Evolutionary conservation across 139 green algal genomes (phyloP).

Genomic region (Astrephomene gubernaculifera): DNA sequence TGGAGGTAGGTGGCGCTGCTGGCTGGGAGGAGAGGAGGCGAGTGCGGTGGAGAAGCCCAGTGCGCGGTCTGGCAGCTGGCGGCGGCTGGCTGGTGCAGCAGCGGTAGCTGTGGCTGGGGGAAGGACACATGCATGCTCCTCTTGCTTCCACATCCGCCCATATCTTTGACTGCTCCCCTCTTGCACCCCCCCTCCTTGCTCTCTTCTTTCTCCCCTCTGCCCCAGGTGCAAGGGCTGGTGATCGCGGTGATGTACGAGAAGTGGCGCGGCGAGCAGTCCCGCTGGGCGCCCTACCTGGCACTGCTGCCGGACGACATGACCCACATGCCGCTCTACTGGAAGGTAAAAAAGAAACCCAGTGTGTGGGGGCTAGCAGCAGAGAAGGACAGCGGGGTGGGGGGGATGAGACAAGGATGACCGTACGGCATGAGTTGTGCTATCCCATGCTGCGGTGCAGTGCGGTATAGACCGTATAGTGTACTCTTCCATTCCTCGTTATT

Average conservation of each 20-base stretch:
- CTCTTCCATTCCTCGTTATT: no score
- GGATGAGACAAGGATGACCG: not conserved
- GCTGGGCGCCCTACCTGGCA: conserved; percentile 59
- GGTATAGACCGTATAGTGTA: no score
- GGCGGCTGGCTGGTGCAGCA: no score
- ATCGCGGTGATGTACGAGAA: conserved; percentile 64
- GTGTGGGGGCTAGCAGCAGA: not conserved
- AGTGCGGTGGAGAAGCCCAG: not conserved
- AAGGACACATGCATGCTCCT: no score
- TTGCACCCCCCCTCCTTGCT: no score
- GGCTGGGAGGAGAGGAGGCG: not conserved
- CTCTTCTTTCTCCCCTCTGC: no score
- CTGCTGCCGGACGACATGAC: conserved; percentile 60
- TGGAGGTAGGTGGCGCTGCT: conserved; percentile 38
- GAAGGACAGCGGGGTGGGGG: not conserved
- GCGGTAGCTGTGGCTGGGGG: no score
- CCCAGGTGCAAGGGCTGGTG: conserved; percentile 65
- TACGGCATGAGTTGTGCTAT: no score
- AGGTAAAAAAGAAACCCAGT: not conserved
- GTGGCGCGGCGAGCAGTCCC: conserved; percentile 12
- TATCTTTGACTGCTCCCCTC: no score
- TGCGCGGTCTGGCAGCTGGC: no score
- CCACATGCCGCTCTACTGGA: conserved; percentile 67
- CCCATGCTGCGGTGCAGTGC: no score
- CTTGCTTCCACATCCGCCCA: no score